Conservation (phyloP, 2,329 filamentous ascomycete species). For the Colletotrichum orchidophilum region DNA sequence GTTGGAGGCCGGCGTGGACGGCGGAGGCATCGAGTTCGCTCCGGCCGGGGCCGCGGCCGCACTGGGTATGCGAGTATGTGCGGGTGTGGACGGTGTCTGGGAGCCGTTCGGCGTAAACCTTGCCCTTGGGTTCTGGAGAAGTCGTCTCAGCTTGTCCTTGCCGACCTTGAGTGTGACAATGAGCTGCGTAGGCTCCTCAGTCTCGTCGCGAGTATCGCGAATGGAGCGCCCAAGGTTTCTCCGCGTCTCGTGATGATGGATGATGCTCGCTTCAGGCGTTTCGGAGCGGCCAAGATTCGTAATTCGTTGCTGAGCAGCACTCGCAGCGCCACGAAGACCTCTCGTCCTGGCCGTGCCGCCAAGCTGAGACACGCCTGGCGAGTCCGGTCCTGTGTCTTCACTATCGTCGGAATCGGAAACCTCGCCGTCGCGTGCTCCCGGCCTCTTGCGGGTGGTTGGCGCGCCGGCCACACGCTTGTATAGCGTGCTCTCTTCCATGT, state of each 20-base stretch:
- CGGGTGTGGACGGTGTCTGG: conserved; percentile 43
- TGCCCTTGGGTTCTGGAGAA: conserved; percentile 61
- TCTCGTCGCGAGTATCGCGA: conserved; percentile 80
- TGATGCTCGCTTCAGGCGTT: conserved; percentile 79
- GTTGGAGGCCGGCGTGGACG: conserved; percentile 46
- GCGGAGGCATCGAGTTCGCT: conserved; percentile 47
- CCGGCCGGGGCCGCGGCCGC: conserved; percentile 37
- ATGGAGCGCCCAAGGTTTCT: conserved; percentile 63
- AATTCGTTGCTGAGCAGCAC: conserved; percentile 88
- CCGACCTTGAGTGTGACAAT: conserved; percentile 80
- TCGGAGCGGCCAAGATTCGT: conserved; percentile 83
- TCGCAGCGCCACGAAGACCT: conserved; percentile 88
- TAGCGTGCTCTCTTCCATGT: conserved; percentile 84
- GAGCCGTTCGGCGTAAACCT: conserved; percentile 39
- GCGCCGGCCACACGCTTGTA: conserved; percentile 79
- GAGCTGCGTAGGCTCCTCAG: conserved; percentile 75
- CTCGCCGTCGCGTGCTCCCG: conserved; percentile 71
- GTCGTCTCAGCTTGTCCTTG: conserved; percentile 75
- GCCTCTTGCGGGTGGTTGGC: conserved; percentile 65
- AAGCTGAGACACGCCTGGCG: conserved; percentile 80
- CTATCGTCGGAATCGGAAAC: conserved; percentile 90
- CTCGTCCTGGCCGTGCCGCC: conserved; percentile 85
- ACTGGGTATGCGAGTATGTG: conserved; percentile 44
- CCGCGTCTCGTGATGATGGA: conserved; percentile 74
- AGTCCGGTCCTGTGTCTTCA: conserved; percentile 86